Conservation (phyloP, 169 alveolate species). For the Plasmodium reichenowi region DNA sequence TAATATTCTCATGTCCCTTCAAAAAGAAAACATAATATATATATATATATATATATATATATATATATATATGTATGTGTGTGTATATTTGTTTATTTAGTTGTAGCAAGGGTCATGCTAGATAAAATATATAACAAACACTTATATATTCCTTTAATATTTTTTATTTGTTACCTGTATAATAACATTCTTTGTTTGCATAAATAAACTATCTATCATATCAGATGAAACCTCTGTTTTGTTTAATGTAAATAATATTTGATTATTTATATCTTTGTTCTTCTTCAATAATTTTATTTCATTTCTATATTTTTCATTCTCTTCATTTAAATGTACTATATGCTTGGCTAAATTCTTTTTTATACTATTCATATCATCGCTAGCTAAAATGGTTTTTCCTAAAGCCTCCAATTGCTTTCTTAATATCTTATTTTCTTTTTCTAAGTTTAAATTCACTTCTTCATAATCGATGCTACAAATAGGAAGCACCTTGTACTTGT, state of each 20-base stretch:
- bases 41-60: background rate
- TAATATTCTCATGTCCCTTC: slow-evolving; percentile 50
- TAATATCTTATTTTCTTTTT: slow-evolving; percentile 49
- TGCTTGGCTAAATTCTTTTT: slow-evolving; percentile 44
- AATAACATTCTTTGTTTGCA: slow-evolving; percentile 57
- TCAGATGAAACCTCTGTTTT: slow-evolving; percentile 47
- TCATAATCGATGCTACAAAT: slow-evolving; percentile 10
- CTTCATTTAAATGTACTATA: slow-evolving; percentile 37
- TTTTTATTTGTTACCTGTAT: slow-evolving; percentile 18
- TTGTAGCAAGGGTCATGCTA: background rate
- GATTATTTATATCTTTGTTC: slow-evolving; percentile 17
- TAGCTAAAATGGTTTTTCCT: slow-evolving; percentile 50
- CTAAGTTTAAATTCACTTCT: slow-evolving; percentile 27
- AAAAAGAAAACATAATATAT: slow-evolving; percentile 1
- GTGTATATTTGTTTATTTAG: background rate
- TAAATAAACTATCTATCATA: slow-evolving; percentile 58
- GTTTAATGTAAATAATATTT: slow-evolving; percentile 30
- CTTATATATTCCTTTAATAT: background rate
- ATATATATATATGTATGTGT: background rate
- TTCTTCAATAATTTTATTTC: slow-evolving; percentile 28
- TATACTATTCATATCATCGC: slow-evolving; percentile 35
- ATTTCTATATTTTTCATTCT: slow-evolving; percentile 52
- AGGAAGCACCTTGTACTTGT: background rate
- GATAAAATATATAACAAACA: background rate
- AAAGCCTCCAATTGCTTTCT: slow-evolving; percentile 27